phyloP scores from a whole-genome alignment of 2,329 filamentous ascomycete species.

The Phialophora expanda region DNA sequence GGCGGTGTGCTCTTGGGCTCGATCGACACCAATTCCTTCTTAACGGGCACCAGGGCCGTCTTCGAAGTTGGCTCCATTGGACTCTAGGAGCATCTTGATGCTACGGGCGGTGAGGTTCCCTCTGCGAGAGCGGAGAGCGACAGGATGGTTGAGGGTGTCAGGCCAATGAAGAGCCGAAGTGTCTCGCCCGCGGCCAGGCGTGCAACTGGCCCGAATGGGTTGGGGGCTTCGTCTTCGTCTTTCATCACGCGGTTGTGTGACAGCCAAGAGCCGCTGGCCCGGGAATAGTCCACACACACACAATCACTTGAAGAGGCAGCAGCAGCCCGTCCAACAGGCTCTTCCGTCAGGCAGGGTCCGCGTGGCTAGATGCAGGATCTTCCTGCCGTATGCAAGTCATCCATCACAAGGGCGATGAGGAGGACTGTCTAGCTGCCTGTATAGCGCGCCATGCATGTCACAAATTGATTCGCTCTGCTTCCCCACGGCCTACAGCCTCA shows the following conservation, averaged over 20 bases:
- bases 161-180: background rate
- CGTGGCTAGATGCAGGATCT: background rate
- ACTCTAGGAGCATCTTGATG: slow-evolving; percentile 18
- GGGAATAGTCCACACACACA: background rate
- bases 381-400: background rate
- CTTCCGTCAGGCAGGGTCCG: background rate
- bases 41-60: slow-evolving; percentile 20
- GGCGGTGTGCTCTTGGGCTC: slow-evolving; percentile 6
- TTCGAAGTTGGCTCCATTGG: slow-evolving; percentile 23
- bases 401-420: background rate
- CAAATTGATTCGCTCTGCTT: background rate
- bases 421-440: background rate
- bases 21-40: slow-evolving; percentile 26
- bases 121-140: background rate
- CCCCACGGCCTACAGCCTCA: background rate
- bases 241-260: background rate
- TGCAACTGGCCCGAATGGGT: slow-evolving; percentile 6
- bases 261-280: slow-evolving; percentile 5
- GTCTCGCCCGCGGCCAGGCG: background rate
- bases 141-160: background rate
- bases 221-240: background rate
- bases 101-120: background rate
- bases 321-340: background rate
- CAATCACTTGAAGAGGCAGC: too few relatives aligned
- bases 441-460: background rate